Evolutionary conservation across 2,329 filamentous ascomycete species (phyloP).

Genomic region (Penicillium sp.): DNA sequence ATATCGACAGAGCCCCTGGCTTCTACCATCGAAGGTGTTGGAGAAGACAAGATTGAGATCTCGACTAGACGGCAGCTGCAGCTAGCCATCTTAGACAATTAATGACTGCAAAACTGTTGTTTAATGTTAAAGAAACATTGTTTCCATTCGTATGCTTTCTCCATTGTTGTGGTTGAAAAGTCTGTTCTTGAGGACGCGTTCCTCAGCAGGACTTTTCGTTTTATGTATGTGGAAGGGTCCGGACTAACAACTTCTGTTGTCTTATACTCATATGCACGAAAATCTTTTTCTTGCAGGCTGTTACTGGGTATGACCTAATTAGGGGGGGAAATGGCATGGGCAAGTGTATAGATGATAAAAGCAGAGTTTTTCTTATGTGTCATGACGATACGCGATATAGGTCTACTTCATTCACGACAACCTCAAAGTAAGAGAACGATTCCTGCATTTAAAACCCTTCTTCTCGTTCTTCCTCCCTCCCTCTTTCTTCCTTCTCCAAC

Average conservation of each 20-base stretch:
- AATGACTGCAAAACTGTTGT: not conserved
- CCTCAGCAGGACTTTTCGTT: not conserved
- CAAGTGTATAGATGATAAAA: not conserved
- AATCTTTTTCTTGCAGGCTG: not conserved
- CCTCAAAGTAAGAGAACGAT: not conserved
- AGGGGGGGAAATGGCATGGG: not conserved
- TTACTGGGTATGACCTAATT: not conserved
- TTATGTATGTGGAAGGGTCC: not conserved
- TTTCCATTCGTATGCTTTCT: not conserved
- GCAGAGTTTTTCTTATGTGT: not conserved
- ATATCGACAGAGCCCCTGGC: not conserved
- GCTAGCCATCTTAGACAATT: not conserved
- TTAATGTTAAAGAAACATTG: not conserved
- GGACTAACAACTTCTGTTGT: too few species aligned
- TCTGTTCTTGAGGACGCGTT: not conserved
- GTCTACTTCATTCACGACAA: not conserved
- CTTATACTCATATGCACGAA: too few species aligned
- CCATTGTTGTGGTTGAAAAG: not conserved
- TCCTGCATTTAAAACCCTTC: not conserved
- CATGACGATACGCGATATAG: not conserved
- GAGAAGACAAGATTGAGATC: not conserved
- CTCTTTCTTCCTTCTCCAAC: slow-evolving; percentile 2
- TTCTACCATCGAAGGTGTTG: not conserved
- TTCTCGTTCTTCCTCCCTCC: slow-evolving; percentile 1
- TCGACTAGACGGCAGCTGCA: not conserved